A percentile compares a stretch with the other conserved stretches of the same genome.
Evolutionary conservation across 805 yeast genomes (phyloP).

Genomic region (Debaryomyces castellii): DNA sequence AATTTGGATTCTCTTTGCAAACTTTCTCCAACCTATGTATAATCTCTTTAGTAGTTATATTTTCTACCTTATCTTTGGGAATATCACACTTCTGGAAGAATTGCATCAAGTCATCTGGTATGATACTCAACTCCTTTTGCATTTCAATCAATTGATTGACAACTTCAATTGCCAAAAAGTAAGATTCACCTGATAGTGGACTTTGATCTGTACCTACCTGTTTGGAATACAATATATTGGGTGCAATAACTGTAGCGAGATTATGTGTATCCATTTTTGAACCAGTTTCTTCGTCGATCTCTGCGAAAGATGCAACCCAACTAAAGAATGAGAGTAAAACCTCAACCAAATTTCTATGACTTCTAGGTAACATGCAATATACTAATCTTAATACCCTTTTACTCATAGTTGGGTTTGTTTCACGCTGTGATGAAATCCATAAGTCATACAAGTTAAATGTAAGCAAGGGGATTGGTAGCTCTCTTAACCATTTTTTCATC

Average conservation of each 20-base stretch:
- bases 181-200: constrained; percentile 57
- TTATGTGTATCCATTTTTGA: constrained; percentile 97
- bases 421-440: constrained; percentile 70
- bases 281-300: constrained; percentile 78
- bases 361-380: constrained; percentile 76
- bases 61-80: constrained; percentile 16
- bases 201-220: constrained; percentile 28
- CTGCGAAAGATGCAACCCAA: constrained; percentile 96
- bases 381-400: constrained; percentile 59
- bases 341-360: constrained; percentile 82
- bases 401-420: constrained; percentile 44
- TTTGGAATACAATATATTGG: constrained; percentile 74
- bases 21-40: constrained; percentile 30
- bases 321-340: constrained; percentile 81
- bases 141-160: constrained; percentile 78
- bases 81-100: constrained; percentile 50
- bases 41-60: constrained; percentile 35
- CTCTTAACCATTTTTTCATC: constrained; percentile 86
- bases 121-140: constrained; percentile 73
- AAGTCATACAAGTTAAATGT: constrained; percentile 72
- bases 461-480: constrained; percentile 87
- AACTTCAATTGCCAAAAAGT: constrained; percentile 88
- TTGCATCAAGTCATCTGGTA: constrained; percentile 64
- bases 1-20: constrained; percentile 30
- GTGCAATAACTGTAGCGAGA: constrained; percentile 92